These are phyloP conservation scores for Penicillium sp. DNA, from an alignment of 2,329 filamentous ascomycete genomes.

Conservation along the genomic window DNA sequence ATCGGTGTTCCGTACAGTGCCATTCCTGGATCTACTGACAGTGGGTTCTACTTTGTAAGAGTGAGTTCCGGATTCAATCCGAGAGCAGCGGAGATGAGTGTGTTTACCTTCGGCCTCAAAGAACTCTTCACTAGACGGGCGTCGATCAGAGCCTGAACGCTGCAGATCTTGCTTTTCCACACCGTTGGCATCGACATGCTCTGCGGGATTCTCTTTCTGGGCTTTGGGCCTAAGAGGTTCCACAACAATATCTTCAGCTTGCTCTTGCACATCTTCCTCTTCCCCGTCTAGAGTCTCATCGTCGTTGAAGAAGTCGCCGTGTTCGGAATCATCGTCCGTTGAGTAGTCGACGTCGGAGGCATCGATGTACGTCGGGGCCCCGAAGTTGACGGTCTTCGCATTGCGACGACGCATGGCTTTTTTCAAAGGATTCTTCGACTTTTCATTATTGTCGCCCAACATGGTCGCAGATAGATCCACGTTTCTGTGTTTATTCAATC, in stretches of 20 bases:
- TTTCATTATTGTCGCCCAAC: constrained; percentile 71
- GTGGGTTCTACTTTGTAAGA: constrained; percentile 26
- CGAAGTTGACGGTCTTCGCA: constrained; percentile 82
- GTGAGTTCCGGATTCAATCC: constrained; percentile 14
- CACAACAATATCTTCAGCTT: constrained; percentile 42
- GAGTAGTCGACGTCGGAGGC: constrained; percentile 86
- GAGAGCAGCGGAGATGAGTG: not conserved
- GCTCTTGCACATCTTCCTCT: constrained; percentile 32
- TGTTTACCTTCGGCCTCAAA: constrained; percentile 49
- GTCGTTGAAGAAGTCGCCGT: constrained; percentile 46
- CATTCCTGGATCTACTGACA: constrained; percentile 67
- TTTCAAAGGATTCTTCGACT: constrained; percentile 77
- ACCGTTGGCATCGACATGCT: constrained; percentile 22
- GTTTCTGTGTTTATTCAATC: constrained; percentile 96
- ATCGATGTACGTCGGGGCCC: constrained; percentile 81
- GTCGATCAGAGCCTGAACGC: constrained; percentile 36
- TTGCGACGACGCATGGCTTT: constrained; percentile 79
- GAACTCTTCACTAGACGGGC: constrained; percentile 65
- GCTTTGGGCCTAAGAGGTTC: constrained; percentile 46
- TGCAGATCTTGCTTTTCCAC: constrained; percentile 27
- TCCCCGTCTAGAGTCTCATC: constrained; percentile 47
- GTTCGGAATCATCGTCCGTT: constrained; percentile 67
- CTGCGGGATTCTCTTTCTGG: constrained; percentile 35
- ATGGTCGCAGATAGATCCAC: constrained; percentile 78
- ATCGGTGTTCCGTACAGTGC: constrained; percentile 85